A percentile compares a stretch with the other conserved stretches of the same genome.
Evolutionary conservation across 345 rosid species (phyloP).

Genomic region (Citrus maxima): DNA sequence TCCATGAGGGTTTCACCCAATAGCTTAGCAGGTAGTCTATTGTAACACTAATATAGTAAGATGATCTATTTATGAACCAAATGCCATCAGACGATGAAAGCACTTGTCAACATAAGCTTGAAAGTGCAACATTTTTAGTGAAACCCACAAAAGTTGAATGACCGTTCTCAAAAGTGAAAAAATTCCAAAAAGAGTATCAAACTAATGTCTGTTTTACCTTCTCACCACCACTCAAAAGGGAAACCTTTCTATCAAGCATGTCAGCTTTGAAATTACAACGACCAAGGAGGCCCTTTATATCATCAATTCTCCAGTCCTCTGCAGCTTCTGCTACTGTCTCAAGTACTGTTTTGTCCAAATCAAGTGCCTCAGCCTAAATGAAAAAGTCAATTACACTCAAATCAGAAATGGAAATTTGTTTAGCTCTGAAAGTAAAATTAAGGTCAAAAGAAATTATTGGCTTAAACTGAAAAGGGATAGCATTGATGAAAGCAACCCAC

Average conservation of each 20-base stretch:
- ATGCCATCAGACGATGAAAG: neutral
- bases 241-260: conserved; percentile 92
- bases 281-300: conserved; percentile 93
- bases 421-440: neutral
- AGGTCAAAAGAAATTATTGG: neutral
- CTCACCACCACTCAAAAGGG: conserved; percentile 94
- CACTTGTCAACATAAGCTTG: neutral
- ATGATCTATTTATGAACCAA: neutral
- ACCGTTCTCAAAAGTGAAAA: neutral
- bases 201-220: conserved; percentile 38
- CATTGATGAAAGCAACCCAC: conserved; percentile 27
- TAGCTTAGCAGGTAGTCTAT: neutral
- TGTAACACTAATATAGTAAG: neutral
- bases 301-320: conserved; percentile 92
- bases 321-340: conserved; percentile 88
- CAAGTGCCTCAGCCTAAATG: conserved; percentile 87
- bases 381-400: conserved; percentile 5
- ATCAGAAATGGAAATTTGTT: neutral
- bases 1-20: neutral
- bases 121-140: neutral
- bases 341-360: conserved; percentile 82
- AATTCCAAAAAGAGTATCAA: neutral
- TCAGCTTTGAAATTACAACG: conserved; percentile 96
- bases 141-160: neutral
- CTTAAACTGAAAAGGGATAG: neutral